Evolutionary conservation across 345 rosid species (phyloP), one percentile per base, ranked within the genome.

Genomic region (Lepidium sativum): DNA sequence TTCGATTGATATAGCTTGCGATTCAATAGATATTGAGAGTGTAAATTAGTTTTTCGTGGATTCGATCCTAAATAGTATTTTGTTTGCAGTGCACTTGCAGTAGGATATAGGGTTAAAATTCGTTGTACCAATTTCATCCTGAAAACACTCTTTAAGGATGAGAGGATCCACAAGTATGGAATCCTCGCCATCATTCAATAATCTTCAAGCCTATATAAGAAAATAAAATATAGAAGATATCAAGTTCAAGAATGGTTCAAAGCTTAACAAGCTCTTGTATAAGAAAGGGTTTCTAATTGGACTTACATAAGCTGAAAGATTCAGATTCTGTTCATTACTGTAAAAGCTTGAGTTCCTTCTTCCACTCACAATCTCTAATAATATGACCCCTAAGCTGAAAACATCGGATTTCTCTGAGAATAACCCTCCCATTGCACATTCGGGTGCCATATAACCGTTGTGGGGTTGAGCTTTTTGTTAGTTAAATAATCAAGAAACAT

Each of bases 391-490:
- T 10, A 80, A 82, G 31, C 83, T 77, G 49, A 69, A 80, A 3
- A 82, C 79, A 43, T 77, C 80, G 0, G 83, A 82, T 55, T 79
- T 80, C 67, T 74, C 80, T 0, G 79, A 81, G 52, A 81, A 81
- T 2, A 43, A 20, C 4, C 84, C 84, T 67, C 70, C 67, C 73
- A 75, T 33, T 60, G 80, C 78, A 41, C 70, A 78, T 57, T 78
- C 83, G 0, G 78, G 81, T 9, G 80, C 63, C 83, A 74, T 75
- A 35, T 73, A 82, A 6, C 87, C 84, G 43, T 81, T 80, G 63
- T 23, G 63, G 21, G 3, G 2, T 63, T 33, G 37, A 12, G 54
- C 32, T 31, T 61, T 25, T 32, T 61, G 41, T 32, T n/a, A 43
- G 54, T 61, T 61, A 45, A 1, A 17, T 43, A 40, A 40, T 27